Base-by-base conservation (phyloP, 1,284 basidiomycete species). In the Meripilus lineatus region DNA sequence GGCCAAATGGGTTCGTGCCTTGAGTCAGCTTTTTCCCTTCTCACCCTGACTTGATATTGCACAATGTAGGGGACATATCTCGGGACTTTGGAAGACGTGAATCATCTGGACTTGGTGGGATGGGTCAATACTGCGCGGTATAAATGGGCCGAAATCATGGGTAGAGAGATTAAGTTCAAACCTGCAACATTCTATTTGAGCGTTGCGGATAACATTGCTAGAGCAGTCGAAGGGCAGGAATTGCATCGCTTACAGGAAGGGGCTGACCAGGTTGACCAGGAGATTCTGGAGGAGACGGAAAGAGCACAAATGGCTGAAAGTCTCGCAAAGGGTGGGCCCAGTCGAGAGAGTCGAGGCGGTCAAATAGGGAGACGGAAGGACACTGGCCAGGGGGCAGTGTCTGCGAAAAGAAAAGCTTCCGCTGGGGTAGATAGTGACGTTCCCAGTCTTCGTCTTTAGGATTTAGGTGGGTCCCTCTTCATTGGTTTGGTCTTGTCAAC, bases 141-240 rank as follows among this genome's bases (percentile, higher is more conserved):
- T 67, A 88, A 88, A 57, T 87, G 89, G 76, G 87, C 89, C 1
- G 82, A 84, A 55, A 83, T 92, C 66, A 83, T 80, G 51, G 93
- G 93, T n/a, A 84, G 82, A 45, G 83, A 89, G 50, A 89, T 96
- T 57, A 79, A 84, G 48, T 96, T 93, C 69, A 84, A 84, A 49
- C 89, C 90, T 4, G 89, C 83, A 17, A 91, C 86, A 5, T 94
- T 94, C 63, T 94, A 93, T 58, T 75, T 91, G 4, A 83, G 88
- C 37, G 77, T 92, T 42, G 88, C 75, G 4, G 85, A 89, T 52
- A 61, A 68, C 36, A 64, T 88, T 20, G 84, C 84, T 4, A 70
- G 74, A n/a, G 76, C 82, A 41, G 84, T 85, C 22, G 85, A 88
- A 52, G 72, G 72, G 3, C 61, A 56, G 50, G 51, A 45, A 26